Conservation (phyloP, 2,329 filamentous ascomycete genomes). For the Coniella lustricola region DNA sequence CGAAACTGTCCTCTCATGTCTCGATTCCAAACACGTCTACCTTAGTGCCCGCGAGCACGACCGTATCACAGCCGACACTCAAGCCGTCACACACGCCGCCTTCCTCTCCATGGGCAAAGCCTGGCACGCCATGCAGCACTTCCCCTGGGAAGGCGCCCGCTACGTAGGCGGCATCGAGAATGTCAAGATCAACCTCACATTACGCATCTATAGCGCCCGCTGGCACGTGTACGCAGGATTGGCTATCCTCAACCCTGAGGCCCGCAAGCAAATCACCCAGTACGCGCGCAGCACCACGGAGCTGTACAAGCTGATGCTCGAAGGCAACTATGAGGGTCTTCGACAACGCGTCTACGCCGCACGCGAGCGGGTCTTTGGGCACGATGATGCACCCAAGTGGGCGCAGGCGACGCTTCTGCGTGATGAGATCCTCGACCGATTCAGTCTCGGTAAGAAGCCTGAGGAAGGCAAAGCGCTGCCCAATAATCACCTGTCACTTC, state of each 20-base stretch:
- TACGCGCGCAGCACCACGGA: slow-evolving; percentile 90
- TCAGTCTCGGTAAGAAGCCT: slow-evolving; percentile 66
- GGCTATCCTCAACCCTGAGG: slow-evolving; percentile 91
- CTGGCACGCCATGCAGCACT: slow-evolving; percentile 91
- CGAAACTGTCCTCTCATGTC: slow-evolving; percentile 71
- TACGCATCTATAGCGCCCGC: slow-evolving; percentile 96
- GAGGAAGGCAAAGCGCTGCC: slow-evolving; percentile 43
- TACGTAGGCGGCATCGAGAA: slow-evolving; percentile 98
- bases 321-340: slow-evolving; percentile 70
- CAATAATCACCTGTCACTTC: slow-evolving; percentile 88
- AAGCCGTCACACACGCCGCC: slow-evolving; percentile 94
- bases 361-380: slow-evolving; percentile 65
- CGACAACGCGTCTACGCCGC: slow-evolving; percentile 59
- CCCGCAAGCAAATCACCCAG: slow-evolving; percentile 85
- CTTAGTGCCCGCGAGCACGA: slow-evolving; percentile 85
- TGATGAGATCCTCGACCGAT: slow-evolving; percentile 80
- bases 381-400: slow-evolving; percentile 57
- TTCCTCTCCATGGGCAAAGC: slow-evolving; percentile 97
- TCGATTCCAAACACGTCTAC: slow-evolving; percentile 79
- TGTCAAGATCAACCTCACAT: slow-evolving; percentile 96
- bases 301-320: slow-evolving; percentile 94
- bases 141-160: slow-evolving; percentile 93
- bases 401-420: slow-evolving; percentile 64
- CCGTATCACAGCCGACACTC: slow-evolving; percentile 94
- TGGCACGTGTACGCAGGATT: slow-evolving; percentile 99